Conservation (phyloP, 768 basidiomycete genomes). For the Hygrocybe punicea region DNA sequence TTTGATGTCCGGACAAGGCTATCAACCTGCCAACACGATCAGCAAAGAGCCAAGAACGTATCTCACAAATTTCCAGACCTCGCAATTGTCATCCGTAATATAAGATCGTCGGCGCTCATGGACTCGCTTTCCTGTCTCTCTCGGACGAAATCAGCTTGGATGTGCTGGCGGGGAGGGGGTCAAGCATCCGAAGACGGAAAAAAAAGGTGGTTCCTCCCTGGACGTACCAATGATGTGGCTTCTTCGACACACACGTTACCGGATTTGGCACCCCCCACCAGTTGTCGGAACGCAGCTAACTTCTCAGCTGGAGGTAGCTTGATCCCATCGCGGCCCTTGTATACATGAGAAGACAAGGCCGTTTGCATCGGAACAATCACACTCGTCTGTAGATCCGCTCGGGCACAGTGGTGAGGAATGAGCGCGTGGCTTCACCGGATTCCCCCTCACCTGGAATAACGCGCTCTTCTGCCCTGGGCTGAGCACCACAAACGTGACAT, state of each 20-base stretch:
- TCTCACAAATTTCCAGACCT: slow-evolving; percentile 44
- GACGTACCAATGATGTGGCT: slow-evolving; percentile 56
- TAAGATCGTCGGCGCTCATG: slow-evolving; percentile 56
- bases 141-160: neutral
- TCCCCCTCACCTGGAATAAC: slow-evolving; percentile 61
- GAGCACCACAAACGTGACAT: slow-evolving; percentile 61
- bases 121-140: slow-evolving; percentile 34
- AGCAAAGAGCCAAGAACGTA: neutral
- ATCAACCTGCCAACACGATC: slow-evolving; percentile 45
- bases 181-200: neutral
- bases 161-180: neutral
- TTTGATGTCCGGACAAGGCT: slow-evolving; percentile 57
- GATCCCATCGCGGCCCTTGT: slow-evolving; percentile 47
- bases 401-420: slow-evolving; percentile 2
- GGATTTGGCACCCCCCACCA: slow-evolving; percentile 59
- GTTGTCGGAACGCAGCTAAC: slow-evolving; percentile 53
- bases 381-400: slow-evolving; percentile 53
- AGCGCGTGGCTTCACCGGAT: neutral
- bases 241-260: slow-evolving; percentile 55
- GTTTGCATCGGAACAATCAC: slow-evolving; percentile 49
- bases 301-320: slow-evolving; percentile 47
- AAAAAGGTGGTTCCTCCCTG: neutral
- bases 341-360: slow-evolving; percentile 36
- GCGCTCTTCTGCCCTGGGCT: slow-evolving; percentile 65
- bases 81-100: slow-evolving; percentile 64